phyloP scores from a whole-genome alignment of 768 basidiomycete species.

The Tricholoma sp. region DNA sequence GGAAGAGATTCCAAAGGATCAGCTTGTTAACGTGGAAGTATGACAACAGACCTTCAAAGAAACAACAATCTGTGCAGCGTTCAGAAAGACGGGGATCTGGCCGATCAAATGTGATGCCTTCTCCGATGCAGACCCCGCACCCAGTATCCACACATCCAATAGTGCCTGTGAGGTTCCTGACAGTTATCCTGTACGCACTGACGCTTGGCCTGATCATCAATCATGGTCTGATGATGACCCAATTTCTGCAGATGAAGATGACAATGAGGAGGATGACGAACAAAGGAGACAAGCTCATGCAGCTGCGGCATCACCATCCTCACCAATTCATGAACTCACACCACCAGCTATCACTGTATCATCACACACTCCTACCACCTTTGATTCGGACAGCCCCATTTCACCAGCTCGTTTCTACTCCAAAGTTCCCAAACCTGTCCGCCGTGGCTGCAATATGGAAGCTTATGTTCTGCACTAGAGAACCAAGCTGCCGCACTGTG shows the following conservation, averaged over 20 bases:
- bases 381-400: neutral
- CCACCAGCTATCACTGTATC: too few relatives aligned
- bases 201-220: neutral
- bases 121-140: neutral
- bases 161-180: neutral
- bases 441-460: neutral
- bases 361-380: too few relatives aligned
- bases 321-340: too few relatives aligned
- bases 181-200: neutral
- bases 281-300: neutral
- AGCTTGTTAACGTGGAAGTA: slow-evolving; percentile 4
- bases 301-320: neutral
- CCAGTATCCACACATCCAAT: neutral
- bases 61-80: neutral
- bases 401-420: neutral
- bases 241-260: neutral
- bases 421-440: neutral
- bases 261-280: neutral
- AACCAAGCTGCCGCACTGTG: neutral
- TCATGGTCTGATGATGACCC: neutral
- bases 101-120: slow-evolving; percentile 1
- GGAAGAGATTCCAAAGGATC: neutral
- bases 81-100: slow-evolving; percentile 1
- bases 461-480: neutral
- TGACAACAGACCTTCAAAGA: neutral